Conservation (phyloP, 164 flowering plant species). For the Vitis rotundifolia region DNA sequence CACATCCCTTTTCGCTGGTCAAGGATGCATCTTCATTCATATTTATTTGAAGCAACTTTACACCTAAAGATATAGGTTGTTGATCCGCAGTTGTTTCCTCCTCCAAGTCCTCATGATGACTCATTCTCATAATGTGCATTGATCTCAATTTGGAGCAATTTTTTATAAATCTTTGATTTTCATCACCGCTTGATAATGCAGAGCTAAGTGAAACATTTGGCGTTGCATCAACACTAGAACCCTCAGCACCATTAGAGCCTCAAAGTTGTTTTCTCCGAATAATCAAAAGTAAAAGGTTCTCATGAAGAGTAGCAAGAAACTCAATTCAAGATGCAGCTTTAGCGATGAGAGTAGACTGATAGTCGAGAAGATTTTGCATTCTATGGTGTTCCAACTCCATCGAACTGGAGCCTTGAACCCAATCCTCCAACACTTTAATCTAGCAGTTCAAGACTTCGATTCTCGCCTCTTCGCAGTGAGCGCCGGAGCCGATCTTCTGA, state of each 20-base stretch:
- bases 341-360: constrained; percentile 28
- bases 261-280: constrained; percentile 25
- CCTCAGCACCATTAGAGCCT: constrained; percentile 15
- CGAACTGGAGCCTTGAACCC: constrained; percentile 7
- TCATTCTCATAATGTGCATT: constrained; percentile 23
- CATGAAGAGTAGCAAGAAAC: constrained; percentile 26
- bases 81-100: constrained; percentile 23
- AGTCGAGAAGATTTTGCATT: constrained; percentile 26
- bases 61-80: constrained; percentile 22
- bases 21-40: constrained; percentile 34
- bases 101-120: constrained; percentile 25
- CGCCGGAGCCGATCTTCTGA: constrained; percentile 23
- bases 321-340: constrained; percentile 27
- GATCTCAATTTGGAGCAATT: constrained; percentile 19
- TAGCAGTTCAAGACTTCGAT: constrained; percentile 24
- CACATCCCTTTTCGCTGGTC: constrained; percentile 20
- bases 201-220: constrained; percentile 32
- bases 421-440: constrained; percentile 22
- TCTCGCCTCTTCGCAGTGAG: constrained; percentile 22
- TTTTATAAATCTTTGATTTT: constrained; percentile 21
- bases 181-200: constrained; percentile 30
- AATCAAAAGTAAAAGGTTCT: constrained; percentile 22
- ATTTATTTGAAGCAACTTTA: constrained; percentile 25
- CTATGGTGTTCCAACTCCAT: constrained; percentile 22
- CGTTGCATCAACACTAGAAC: constrained; percentile 18